Percentiles rank a stretch among this genome's conserved stretches.
Conservation (phyloP, 2,329 filamentous ascomycete genomes). For the Tolypocladium endophyticum region DNA sequence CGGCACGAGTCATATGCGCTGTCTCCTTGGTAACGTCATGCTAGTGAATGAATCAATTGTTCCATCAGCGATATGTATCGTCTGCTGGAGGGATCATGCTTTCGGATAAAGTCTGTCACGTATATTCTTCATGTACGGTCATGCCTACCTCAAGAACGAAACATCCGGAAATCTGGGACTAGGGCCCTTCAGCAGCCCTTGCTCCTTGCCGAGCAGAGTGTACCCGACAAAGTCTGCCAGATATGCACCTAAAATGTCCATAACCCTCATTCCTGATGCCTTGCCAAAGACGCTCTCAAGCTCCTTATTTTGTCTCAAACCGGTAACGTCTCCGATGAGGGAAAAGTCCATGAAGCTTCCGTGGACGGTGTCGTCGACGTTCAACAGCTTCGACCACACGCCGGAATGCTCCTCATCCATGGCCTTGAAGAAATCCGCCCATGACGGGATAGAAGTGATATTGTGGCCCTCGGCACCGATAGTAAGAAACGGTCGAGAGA, state of each 20-base stretch:
- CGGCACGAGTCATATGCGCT: neutral
- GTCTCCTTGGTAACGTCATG: neutral
- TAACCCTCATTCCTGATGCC: neutral
- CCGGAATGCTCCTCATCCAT: conserved; percentile 8
- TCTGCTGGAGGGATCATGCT: neutral
- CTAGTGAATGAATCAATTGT: neutral
- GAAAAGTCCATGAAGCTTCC: conserved; percentile 19
- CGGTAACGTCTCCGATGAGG: conserved; percentile 13
- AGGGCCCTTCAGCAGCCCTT: neutral
- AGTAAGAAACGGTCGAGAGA: conserved; percentile 18
- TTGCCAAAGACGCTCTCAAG: neutral
- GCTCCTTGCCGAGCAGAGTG: neutral
- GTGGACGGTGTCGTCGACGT: conserved; percentile 16
- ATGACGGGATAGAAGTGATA: conserved; percentile 10
- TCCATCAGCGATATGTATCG: neutral
- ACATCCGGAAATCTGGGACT: neutral
- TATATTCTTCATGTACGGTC: neutral
- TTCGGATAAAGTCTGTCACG: no score
- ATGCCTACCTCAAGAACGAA: neutral
- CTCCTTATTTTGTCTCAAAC: conserved; percentile 4
- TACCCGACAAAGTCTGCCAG: neutral
- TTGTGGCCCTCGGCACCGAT: conserved; percentile 18
- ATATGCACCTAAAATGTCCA: neutral
- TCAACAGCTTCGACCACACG: conserved; percentile 19
- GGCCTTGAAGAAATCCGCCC: conserved; percentile 14